Percentiles rank a stretch among this genome's conserved stretches.
These are phyloP conservation scores for Dunaliella primolecta DNA, from an alignment of 139 green algal species.

Conservation along the genomic window DNA sequence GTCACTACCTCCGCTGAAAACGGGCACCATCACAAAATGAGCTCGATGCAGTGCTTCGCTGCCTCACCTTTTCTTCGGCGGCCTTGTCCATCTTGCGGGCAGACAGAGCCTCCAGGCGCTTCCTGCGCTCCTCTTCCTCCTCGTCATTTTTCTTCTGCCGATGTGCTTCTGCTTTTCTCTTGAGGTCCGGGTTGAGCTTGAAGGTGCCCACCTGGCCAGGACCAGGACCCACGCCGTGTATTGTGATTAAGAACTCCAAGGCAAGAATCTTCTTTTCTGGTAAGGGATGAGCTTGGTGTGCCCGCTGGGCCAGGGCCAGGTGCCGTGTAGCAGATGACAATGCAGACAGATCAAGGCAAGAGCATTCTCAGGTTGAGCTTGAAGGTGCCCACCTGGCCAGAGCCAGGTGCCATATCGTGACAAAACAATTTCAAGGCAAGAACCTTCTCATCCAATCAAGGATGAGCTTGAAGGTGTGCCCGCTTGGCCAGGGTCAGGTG, in stretches of 20 bases:
- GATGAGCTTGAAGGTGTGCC: background rate
- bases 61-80: slow-evolving; percentile 12
- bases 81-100: slow-evolving; percentile 22
- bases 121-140: slow-evolving; percentile 14
- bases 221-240: background rate
- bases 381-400: slow-evolving; percentile 23
- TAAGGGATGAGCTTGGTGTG: background rate
- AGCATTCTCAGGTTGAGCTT: slow-evolving; percentile 1
- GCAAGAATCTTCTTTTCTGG: background rate
- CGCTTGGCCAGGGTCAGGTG: background rate
- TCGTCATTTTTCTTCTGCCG: slow-evolving; percentile 8
- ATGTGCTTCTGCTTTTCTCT: slow-evolving; percentile 14
- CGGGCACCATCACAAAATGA: no score
- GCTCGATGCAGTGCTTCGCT: no score
- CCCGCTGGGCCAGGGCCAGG: background rate
- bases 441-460: background rate
- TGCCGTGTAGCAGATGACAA: background rate
- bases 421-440: background rate
- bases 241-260: background rate
- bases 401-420: background rate
- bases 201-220: slow-evolving; percentile 21
- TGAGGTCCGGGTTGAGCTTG: slow-evolving; percentile 18
- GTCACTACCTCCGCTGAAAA: no score
- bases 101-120: slow-evolving; percentile 26
- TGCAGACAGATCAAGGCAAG: background rate